phyloP scores from a whole-genome alignment of 306 rosid genomes.

The Senna tora region DNA sequence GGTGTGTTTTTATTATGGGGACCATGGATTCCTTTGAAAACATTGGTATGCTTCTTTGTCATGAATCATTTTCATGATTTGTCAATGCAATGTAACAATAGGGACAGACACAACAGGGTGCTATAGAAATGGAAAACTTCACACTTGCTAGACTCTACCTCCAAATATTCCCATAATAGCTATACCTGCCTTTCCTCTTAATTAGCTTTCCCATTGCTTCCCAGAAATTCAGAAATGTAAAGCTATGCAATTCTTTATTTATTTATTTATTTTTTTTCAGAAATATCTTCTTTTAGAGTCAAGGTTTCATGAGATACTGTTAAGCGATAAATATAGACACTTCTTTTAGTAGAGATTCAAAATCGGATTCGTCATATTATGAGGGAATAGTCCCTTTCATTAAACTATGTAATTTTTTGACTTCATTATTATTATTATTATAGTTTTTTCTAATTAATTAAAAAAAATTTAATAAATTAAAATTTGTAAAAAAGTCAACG shows the following conservation, averaged over 20 bases:
- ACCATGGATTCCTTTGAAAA: slow-evolving; percentile 38
- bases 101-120: slow-evolving; percentile 11
- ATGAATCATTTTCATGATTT: slow-evolving; percentile 4
- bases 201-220: neutral
- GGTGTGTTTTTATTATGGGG: slow-evolving; percentile 36
- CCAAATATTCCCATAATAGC: slow-evolving; percentile 9
- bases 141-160: slow-evolving; percentile 17
- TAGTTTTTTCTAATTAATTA: too few relatives aligned
- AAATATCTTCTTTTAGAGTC: too few relatives aligned
- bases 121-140: neutral
- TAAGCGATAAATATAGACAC: too few relatives aligned
- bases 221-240: neutral
- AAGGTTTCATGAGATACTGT: too few relatives aligned
- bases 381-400: too few relatives aligned
- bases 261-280: too few relatives aligned
- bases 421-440: neutral
- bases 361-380: too few relatives aligned
- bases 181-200: neutral
- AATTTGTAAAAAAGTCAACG: too few relatives aligned
- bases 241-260: neutral
- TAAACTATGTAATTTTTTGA: neutral
- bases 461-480: too few relatives aligned
- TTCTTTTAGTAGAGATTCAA: too few relatives aligned
- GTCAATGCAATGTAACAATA: slow-evolving; percentile 16
- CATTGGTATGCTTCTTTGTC: neutral